phyloP scores from a whole-genome alignment of 2,329 filamentous ascomycete species.

The Dothiorella sarmentorum region DNA sequence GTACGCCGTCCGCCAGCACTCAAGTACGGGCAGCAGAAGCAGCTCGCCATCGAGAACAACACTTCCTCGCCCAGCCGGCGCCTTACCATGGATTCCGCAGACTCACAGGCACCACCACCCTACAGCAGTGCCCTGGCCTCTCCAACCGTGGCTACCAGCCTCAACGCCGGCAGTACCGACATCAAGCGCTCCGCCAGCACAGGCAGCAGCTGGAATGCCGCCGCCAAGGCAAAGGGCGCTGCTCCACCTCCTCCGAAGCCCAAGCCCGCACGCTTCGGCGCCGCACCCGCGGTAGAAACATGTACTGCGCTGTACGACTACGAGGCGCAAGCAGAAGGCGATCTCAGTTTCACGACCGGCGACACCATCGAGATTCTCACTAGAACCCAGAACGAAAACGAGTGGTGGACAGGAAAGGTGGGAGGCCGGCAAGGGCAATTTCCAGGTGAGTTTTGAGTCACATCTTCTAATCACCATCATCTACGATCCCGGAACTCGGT shows the following conservation, averaged over 20 bases:
- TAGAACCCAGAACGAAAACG: conserved; percentile 85
- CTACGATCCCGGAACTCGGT: no score
- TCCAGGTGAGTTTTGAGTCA: conserved; percentile 65
- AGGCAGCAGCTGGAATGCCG: conserved; percentile 38
- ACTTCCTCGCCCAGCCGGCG: conserved; percentile 22
- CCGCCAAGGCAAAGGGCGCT: conserved; percentile 47
- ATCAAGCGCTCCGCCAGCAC: conserved; percentile 33
- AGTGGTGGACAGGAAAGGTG: conserved; percentile 91
- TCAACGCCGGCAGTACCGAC: conserved; percentile 23
- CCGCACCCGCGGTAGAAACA: conserved; percentile 64
- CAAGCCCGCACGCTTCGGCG: conserved; percentile 70
- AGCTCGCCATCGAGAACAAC: conserved; percentile 37
- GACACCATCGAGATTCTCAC: conserved; percentile 86
- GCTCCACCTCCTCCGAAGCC: conserved; percentile 51
- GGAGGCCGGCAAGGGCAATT: conserved; percentile 85
- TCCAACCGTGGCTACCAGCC: conserved; percentile 22
- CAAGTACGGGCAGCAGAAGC: conserved; percentile 36
- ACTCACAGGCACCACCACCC: conserved; percentile 37
- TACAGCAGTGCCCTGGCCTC: conserved; percentile 37
- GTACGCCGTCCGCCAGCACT: conserved; percentile 36
- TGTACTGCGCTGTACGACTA: conserved; percentile 95
- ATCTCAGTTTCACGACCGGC: conserved; percentile 83
- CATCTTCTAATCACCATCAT: conserved; percentile 33
- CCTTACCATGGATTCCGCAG: conserved; percentile 30
- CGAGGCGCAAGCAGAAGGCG: conserved; percentile 89